A percentile compares a stretch with the other conserved stretches of the same genome.
These are phyloP conservation scores for Aegilops bicornis DNA, from an alignment of 176 grass and related monocot species.

Conservation along the genomic window DNA sequence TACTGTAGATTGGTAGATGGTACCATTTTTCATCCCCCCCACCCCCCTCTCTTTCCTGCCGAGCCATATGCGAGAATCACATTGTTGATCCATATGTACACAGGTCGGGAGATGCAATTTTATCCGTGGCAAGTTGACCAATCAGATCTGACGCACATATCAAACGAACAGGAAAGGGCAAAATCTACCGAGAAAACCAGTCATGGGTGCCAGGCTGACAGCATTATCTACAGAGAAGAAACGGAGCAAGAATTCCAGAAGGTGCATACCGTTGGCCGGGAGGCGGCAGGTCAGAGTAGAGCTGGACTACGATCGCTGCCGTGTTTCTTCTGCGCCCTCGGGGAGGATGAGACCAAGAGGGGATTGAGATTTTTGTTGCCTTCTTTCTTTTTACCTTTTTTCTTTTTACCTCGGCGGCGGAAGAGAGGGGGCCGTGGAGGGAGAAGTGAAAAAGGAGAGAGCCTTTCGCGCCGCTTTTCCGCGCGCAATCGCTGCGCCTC, in stretches of 20 bases:
- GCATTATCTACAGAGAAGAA: not conserved
- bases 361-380: not conserved
- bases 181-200: not conserved
- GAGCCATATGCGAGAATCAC: not conserved
- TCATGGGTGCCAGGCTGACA: not conserved
- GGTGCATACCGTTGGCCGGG: not conserved
- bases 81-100: not conserved
- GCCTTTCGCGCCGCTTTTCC: not conserved
- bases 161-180: not conserved
- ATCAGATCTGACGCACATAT: not conserved
- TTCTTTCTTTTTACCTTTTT: not conserved
- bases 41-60: not conserved
- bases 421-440: not conserved
- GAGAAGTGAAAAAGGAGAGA: not conserved
- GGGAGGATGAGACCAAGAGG: not conserved
- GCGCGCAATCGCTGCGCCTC: not conserved
- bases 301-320: not conserved
- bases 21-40: not conserved
- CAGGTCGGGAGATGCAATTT: not conserved
- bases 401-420: not conserved
- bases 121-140: not conserved
- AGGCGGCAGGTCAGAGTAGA: not conserved
- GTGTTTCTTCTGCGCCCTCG: not conserved
- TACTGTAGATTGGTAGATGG: not conserved
- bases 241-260: not conserved